These are phyloP conservation scores for Aspergillus asperescens DNA, from an alignment of 495 filamentous ascomycete species.

Conservation along the genomic window DNA sequence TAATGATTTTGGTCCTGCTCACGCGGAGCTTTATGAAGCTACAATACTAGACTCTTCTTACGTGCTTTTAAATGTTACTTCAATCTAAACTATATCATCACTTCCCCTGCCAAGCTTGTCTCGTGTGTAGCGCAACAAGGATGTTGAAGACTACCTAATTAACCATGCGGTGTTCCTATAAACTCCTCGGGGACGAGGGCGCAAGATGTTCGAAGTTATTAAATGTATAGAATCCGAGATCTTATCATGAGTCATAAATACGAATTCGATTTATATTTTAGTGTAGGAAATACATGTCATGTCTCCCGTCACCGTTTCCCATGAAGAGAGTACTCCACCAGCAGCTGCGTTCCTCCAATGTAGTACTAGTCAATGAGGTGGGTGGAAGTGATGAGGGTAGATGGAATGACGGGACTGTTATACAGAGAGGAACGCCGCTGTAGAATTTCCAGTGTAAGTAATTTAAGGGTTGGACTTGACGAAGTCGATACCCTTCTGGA, in stretches of 20 bases:
- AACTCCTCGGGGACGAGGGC: not conserved
- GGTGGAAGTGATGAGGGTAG: conserved; percentile 10
- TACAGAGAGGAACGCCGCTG: conserved; percentile 28
- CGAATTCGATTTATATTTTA: conserved; percentile 12
- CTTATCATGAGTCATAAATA: conserved; percentile 14
- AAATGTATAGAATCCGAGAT: not conserved
- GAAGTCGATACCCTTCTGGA: conserved; percentile 68
- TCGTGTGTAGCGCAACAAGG: no score
- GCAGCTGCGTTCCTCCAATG: conserved; percentile 23
- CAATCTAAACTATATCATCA: not conserved
- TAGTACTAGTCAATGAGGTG: conserved; percentile 16
- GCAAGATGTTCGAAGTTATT: not conserved
- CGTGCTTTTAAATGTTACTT: not conserved
- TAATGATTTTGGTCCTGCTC: no score
- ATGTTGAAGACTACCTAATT: not conserved
- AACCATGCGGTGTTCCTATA: not conserved
- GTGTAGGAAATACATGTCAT: conserved; percentile 13
- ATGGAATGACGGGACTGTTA: conserved; percentile 22
- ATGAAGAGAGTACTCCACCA: conserved; percentile 3
- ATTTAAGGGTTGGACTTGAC: conserved; percentile 65
- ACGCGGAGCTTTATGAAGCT: not conserved
- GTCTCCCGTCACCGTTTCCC: conserved; percentile 7
- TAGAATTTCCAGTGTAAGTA: conserved; percentile 19
- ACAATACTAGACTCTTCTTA: no score
- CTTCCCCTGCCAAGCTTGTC: not conserved